A percentile compares a stretch with the other conserved stretches of the same genome.
These are phyloP conservation scores for Verticillium klebahnii DNA, from an alignment of 2,329 filamentous ascomycete species.

Conservation along the genomic window DNA sequence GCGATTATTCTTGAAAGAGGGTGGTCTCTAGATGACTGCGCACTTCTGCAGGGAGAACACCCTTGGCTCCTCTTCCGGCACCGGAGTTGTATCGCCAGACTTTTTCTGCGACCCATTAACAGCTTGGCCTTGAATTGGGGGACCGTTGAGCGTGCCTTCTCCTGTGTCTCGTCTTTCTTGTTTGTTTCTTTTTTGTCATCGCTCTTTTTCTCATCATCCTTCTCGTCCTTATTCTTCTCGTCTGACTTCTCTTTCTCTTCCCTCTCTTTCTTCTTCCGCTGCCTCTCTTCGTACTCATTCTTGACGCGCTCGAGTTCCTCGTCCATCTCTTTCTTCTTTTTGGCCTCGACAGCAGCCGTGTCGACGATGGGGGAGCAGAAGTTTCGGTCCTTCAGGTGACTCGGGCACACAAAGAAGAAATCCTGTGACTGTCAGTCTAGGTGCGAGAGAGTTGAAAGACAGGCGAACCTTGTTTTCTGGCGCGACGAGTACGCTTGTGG, in stretches of 20 bases:
- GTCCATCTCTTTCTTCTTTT: conserved; percentile 61
- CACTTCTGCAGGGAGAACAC: conserved; percentile 56
- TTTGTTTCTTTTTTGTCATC: conserved; percentile 26
- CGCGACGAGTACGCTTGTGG: conserved; percentile 81
- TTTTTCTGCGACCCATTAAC: conserved; percentile 28
- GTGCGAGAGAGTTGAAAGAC: no score
- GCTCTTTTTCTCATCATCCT: conserved; percentile 30
- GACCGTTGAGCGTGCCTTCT: conserved; percentile 28
- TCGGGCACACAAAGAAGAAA: conserved; percentile 86
- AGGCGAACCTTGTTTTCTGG: conserved; percentile 73
- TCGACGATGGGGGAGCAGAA: conserved; percentile 77
- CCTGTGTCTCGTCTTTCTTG: conserved; percentile 27
- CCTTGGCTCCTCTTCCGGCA: conserved; percentile 64
- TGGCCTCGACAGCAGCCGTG: conserved; percentile 58
- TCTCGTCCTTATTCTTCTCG: conserved; percentile 41
- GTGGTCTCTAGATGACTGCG: not conserved
- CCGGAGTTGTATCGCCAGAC: conserved; percentile 23
- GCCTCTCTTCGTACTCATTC: conserved; percentile 74
- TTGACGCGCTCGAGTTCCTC: conserved; percentile 61
- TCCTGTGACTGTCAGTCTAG: conserved; percentile 40
- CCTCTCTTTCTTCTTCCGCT: conserved; percentile 64
- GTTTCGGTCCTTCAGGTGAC: conserved; percentile 75
- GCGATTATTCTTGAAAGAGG: not conserved
- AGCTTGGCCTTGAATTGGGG: not conserved
- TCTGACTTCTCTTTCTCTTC: conserved; percentile 53